Base-by-base conservation (phyloP, 2,329 filamentous ascomycete species). In the Colletotrichum sp. region DNA sequence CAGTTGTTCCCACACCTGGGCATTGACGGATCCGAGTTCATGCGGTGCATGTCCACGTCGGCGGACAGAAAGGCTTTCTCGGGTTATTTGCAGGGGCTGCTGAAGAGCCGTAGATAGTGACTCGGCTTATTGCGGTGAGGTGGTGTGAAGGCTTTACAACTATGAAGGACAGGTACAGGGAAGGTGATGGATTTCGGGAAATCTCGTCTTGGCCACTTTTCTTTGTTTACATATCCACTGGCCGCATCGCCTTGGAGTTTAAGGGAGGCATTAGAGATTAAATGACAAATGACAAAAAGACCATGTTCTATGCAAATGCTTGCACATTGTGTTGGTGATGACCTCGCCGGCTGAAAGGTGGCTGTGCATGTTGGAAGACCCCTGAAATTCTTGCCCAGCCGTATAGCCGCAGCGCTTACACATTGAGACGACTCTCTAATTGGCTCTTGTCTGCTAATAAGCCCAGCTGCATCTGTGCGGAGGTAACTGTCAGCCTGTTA, bases 1-100 rank as follows among this genome's bases (percentile, higher is more conserved):
- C 87, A 88, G 3, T 90, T 96, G 73, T 91, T 96, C 79, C 89
- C 92, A 1, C 89, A 87, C 62, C 87, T 95, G 79, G 93, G 93
- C 1, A 89, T 93, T 28, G 90, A 92, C 71, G 92, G 91, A 10
- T 87, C 87, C 26, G 91, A 91, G 71, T 93, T 93, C 79, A 82
- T 94, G 77, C 87, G 88, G 77, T 87, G 86, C 55, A 85, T 94
- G 85, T 92, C 90, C 3, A 91, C 90, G 24, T 88, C 89, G 13
- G 87, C 86, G 18, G 92, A 93, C 79, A 90, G 89, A 78, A 93
- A 93, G 79, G 86, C 87, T 0, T 92, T 95, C 75, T 89, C 92
- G 21, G 88, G 89, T 57, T 96, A 95, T 80, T 85, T 96, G 62
- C 88, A 90, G 78, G 87, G 86, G 13, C 87, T 94, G 57, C 80